phyloP scores from a whole-genome alignment of 1,284 basidiomycete species.

The Heterobasidion occidentale region DNA sequence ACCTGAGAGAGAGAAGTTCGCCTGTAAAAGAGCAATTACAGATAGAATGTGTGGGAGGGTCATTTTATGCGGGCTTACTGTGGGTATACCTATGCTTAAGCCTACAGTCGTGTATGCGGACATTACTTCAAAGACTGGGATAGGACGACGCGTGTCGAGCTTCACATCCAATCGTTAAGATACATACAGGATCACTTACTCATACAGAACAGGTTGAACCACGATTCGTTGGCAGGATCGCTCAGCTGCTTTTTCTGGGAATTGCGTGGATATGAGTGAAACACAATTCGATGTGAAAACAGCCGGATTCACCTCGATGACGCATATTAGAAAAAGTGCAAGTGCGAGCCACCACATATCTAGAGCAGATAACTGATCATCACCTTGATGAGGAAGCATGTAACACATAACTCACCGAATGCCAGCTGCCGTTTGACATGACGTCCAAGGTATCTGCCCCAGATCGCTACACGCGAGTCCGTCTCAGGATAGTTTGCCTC shows the following conservation, averaged over 20 bases:
- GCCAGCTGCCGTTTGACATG: conserved; percentile 86
- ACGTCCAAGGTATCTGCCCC: conserved; percentile 72
- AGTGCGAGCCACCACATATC: conserved; percentile 88
- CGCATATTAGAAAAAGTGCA: conserved; percentile 80
- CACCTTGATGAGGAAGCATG: no score
- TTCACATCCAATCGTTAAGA: no score
- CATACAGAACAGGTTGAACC: conserved; percentile 57
- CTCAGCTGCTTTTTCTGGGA: conserved; percentile 37
- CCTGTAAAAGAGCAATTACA: conserved; percentile 20
- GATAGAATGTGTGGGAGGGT: neutral
- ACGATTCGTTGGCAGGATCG: conserved; percentile 41
- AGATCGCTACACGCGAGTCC: conserved; percentile 51
- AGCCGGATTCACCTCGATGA: conserved; percentile 56
- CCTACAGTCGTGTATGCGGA: conserved; percentile 68
- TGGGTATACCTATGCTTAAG: conserved; percentile 61
- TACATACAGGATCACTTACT: conserved; percentile 10
- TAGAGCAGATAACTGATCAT: conserved; percentile 16
- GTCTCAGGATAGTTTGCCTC: conserved; percentile 33
- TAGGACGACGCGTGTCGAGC: neutral
- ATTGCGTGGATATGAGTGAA: neutral
- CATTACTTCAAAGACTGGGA: conserved; percentile 55
- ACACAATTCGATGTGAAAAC: neutral
- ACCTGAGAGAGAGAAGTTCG: conserved; percentile 59
- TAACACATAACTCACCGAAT: conserved; percentile 48
- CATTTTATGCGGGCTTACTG: conserved; percentile 22